Conservation (phyloP, 139 green algal species). For the Astrephomene gubernaculifera region DNA sequence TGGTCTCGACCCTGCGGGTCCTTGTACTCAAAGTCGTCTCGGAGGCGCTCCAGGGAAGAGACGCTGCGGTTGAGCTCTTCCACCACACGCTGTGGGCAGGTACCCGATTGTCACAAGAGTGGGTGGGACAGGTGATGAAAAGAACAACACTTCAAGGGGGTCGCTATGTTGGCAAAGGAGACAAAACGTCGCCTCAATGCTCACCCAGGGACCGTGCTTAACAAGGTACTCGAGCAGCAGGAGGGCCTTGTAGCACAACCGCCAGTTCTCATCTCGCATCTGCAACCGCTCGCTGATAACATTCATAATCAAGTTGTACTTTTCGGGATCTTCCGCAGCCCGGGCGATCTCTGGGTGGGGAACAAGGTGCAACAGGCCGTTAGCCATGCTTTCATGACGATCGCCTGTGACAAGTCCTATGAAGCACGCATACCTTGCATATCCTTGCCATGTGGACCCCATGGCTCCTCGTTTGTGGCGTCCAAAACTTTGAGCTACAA, state of each 20-base stretch:
- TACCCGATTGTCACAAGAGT: no score
- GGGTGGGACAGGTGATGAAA: no score
- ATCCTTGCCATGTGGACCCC: slow-evolving; percentile 85
- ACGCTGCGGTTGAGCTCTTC: slow-evolving; percentile 73
- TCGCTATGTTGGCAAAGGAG: no score
- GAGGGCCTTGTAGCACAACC: slow-evolving; percentile 93
- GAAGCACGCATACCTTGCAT: slow-evolving; percentile 79
- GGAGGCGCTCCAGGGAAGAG: slow-evolving; percentile 73
- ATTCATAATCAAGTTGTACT: slow-evolving; percentile 88
- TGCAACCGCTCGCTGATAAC: slow-evolving; percentile 78
- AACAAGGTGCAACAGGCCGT: background rate
- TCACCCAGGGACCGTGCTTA: slow-evolving; percentile 85
- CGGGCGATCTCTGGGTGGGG: slow-evolving; percentile 82
- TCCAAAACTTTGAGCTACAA: slow-evolving; percentile 77
- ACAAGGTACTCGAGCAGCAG: slow-evolving; percentile 91
- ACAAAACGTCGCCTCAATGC: no score
- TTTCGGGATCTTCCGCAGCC: slow-evolving; percentile 75
- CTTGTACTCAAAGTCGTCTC: slow-evolving; percentile 90
- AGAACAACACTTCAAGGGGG: no score
- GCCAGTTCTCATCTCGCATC: slow-evolving; percentile 87
- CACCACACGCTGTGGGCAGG: slow-evolving; percentile 63
- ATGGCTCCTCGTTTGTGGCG: slow-evolving; percentile 91
- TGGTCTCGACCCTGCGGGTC: slow-evolving; percentile 82
- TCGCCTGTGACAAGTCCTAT: background rate
- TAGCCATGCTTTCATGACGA: background rate